Evolutionary conservation across 352 stramenopile species (phyloP).

Genomic region (Pythium dissotocum): DNA sequence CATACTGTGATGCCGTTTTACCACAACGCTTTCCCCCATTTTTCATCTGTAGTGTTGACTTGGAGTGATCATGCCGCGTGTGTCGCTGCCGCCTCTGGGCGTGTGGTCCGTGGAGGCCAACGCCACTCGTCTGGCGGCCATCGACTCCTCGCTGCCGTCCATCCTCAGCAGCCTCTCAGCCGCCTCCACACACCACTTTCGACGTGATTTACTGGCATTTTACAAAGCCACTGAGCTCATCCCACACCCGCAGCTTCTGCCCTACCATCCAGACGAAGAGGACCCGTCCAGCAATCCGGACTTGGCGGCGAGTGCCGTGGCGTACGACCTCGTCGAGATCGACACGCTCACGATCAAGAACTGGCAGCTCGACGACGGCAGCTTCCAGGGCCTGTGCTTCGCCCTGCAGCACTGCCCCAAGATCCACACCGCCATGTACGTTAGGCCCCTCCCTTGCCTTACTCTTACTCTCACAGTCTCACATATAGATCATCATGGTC

Average conservation of each 20-base stretch:
- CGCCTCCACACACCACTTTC: constrained; percentile 40
- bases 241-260: constrained; percentile 65
- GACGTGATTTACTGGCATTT: constrained; percentile 62
- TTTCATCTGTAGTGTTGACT: neutral
- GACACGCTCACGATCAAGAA: constrained; percentile 59
- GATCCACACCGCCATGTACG: constrained; percentile 61
- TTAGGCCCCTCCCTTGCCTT: neutral
- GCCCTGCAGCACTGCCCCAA: constrained; percentile 43
- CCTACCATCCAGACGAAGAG: constrained; percentile 60
- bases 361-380: constrained; percentile 68
- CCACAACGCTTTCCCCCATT: neutral
- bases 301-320: constrained; percentile 3
- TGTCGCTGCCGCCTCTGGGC: constrained; percentile 11
- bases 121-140: constrained; percentile 28
- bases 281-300: constrained; percentile 40
- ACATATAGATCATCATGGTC: neutral
- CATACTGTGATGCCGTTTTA: constrained; percentile 11
- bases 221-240: constrained; percentile 52
- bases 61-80: constrained; percentile 6
- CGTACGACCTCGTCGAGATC: constrained; percentile 66
- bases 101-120: constrained; percentile 62
- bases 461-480: neutral
- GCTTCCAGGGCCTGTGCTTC: constrained; percentile 55
- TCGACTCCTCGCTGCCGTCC: constrained; percentile 26
- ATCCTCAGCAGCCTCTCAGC: constrained; percentile 14